Evolutionary conservation across 495 filamentous ascomycete genomes (phyloP).

Genomic region (Talaromyces proteolyticus): DNA sequence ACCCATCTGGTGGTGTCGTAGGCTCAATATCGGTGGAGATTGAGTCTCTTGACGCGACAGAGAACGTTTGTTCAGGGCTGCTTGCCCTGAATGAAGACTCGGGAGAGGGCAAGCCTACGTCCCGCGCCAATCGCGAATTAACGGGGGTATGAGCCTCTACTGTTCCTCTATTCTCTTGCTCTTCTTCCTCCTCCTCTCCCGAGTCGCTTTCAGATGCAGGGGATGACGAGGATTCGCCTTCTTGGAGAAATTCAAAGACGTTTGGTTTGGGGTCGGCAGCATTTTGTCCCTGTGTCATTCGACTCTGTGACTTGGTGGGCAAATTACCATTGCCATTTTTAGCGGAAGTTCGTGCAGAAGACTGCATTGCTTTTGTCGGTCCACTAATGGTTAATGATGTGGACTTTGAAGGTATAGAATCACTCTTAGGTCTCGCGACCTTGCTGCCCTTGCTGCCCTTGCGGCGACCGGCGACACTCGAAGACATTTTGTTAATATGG

Average conservation of each 20-base stretch:
- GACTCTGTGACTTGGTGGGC: neutral
- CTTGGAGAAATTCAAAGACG: slow-evolving; percentile 39
- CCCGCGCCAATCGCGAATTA: neutral
- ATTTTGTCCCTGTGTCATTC: neutral
- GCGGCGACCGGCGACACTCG: slow-evolving; percentile 3
- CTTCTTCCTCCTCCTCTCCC: slow-evolving; percentile 8
- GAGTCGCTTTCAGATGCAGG: slow-evolving; percentile 12
- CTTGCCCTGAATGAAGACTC: slow-evolving; percentile 9
- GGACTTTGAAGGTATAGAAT: too few relatives aligned
- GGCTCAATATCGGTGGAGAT: slow-evolving; percentile 13
- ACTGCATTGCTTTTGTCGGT: neutral
- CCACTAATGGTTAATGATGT: neutral
- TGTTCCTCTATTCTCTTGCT: neutral
- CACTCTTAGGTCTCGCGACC: neutral
- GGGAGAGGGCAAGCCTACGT: slow-evolving; percentile 11
- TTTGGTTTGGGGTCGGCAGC: slow-evolving; percentile 17
- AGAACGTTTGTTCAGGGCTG: slow-evolving; percentile 15
- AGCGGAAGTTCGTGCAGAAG: neutral
- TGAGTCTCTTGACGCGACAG: slow-evolving; percentile 17
- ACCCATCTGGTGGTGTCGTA: slow-evolving; percentile 15
- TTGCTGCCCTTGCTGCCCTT: slow-evolving; percentile 3
- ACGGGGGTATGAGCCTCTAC: neutral
- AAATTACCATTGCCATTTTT: neutral
- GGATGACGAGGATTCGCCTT: slow-evolving; percentile 14
- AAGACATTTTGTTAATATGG: neutral